Percentiles rank a stretch among this genome's conserved stretches.
Conservation (phyloP, 2,329 filamentous ascomycete species). For the Calonectria montana region DNA sequence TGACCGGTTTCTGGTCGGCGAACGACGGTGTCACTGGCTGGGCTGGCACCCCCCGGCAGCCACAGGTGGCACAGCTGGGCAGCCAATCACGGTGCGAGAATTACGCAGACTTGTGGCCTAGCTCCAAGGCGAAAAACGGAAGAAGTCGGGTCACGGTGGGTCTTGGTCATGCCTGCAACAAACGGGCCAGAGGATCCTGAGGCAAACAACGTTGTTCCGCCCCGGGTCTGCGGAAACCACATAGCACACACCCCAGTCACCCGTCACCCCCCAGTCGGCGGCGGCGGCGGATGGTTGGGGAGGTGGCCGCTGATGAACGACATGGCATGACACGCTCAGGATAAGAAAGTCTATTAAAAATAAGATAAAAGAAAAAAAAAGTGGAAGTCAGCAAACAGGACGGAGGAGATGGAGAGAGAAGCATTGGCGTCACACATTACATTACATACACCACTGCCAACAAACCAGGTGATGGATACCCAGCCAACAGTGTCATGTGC, state of each 20-base stretch:
- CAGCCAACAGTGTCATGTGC: too few relatives aligned
- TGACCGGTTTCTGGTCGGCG: conserved; percentile 41
- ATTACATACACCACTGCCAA: too few relatives aligned
- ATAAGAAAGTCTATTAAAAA: too few relatives aligned
- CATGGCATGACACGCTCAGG: too few relatives aligned
- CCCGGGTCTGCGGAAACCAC: background rate
- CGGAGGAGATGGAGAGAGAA: too few relatives aligned
- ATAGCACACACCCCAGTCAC: background rate
- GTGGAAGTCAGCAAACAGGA: too few relatives aligned
- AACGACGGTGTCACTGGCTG: conserved; percentile 1
- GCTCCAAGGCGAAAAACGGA: conserved; percentile 41
- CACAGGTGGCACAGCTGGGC: conserved; percentile 32
- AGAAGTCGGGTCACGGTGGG: conserved; percentile 47
- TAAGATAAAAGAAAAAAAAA: too few relatives aligned
- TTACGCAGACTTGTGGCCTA: conserved; percentile 45
- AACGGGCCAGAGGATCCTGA: background rate
- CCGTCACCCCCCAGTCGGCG: background rate
- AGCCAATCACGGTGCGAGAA: conserved; percentile 52
- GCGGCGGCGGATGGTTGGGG: too few relatives aligned
- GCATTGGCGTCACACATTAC: too few relatives aligned
- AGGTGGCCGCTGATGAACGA: background rate
- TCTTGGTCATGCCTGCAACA: background rate
- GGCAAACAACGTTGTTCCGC: background rate
- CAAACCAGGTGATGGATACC: too few relatives aligned
- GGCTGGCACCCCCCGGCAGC: conserved; percentile 21